A percentile compares a stretch with the other conserved stretches of the same genome.
Evolutionary conservation across 345 rosid genomes (phyloP).

Genomic region (Dipteronia dyeriana): DNA sequence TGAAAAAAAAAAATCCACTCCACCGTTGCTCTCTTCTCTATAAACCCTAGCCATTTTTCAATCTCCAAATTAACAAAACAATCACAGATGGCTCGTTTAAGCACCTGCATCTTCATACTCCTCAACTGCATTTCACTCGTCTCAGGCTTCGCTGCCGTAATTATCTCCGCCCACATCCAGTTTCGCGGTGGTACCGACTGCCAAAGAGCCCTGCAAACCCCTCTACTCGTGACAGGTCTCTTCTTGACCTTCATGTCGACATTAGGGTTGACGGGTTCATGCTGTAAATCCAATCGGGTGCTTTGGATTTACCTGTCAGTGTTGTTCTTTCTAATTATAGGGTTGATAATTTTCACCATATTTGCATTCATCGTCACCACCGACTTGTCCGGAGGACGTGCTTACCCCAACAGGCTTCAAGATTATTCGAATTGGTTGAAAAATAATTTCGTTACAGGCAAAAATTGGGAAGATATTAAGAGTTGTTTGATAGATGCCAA

Average conservation of each 20-base stretch:
- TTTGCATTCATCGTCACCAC: constrained; percentile 34
- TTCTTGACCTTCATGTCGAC: constrained; percentile 19
- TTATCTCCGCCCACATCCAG: constrained; percentile 14
- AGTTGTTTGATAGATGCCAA: constrained; percentile 34
- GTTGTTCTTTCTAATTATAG: constrained; percentile 26
- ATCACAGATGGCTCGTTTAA: constrained; percentile 28
- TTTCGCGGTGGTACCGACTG: constrained; percentile 21
- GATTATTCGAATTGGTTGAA: constrained; percentile 44
- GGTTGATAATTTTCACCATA: constrained; percentile 25
- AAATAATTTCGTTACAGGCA: constrained; percentile 17
- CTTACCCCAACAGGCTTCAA: constrained; percentile 14
- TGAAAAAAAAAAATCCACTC: not conserved
- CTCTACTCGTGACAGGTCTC: constrained; percentile 28
- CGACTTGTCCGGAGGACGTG: constrained; percentile 13
- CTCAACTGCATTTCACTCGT: constrained; percentile 29
- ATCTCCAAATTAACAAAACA: not conserved
- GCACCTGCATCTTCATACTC: constrained; percentile 27
- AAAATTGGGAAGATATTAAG: constrained; percentile 34
- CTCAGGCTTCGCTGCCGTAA: constrained; percentile 24
- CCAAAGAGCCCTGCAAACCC: constrained; percentile 25
- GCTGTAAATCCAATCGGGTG: constrained; percentile 22
- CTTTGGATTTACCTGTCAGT: constrained; percentile 25
- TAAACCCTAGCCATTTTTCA: not conserved
- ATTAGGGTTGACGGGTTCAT: constrained; percentile 30
- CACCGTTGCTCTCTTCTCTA: not conserved